phyloP scores from a whole-genome alignment of 2,329 filamentous ascomycete species.

The Cordyceps cicadae region DNA sequence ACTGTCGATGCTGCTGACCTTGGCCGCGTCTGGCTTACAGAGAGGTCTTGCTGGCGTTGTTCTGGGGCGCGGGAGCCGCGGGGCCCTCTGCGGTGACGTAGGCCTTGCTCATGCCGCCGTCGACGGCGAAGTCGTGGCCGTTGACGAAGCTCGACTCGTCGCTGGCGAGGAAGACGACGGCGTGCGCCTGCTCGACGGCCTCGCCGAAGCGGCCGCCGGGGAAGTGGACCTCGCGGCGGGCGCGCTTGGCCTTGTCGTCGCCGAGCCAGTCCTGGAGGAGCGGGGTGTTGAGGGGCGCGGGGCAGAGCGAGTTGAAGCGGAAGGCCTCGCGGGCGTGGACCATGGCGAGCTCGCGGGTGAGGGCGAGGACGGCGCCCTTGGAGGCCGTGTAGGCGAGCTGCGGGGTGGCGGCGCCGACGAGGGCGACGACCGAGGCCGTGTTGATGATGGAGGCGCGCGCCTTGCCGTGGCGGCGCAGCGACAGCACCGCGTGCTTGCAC shows the following conservation, averaged over 20 bases:
- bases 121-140: constrained; percentile 86
- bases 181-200: constrained; percentile 87
- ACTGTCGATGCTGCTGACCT: no score
- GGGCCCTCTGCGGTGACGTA: constrained; percentile 66
- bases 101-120: constrained; percentile 91
- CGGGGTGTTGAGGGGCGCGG: constrained; percentile 85
- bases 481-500: constrained; percentile 80
- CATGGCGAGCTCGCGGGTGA: constrained; percentile 86
- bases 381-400: constrained; percentile 90
- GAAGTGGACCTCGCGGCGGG: constrained; percentile 81
- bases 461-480: constrained; percentile 74
- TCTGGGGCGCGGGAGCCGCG: constrained; percentile 44
- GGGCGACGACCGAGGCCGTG: constrained; percentile 79
- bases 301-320: constrained; percentile 86
- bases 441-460: constrained; percentile 78
- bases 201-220: constrained; percentile 82
- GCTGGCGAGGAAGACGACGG: constrained; percentile 77
- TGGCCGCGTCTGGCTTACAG: constrained; percentile 22
- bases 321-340: constrained; percentile 83
- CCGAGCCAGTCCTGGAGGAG: constrained; percentile 90
- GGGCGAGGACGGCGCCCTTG: constrained; percentile 83
- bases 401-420: constrained; percentile 79
- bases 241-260: constrained; percentile 72
- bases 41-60: constrained; percentile 48
- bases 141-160: constrained; percentile 89